Evolutionary conservation across 1,139 yeast genomes (phyloP).

Genomic region (Magnusiomyces suaveolens): DNA sequence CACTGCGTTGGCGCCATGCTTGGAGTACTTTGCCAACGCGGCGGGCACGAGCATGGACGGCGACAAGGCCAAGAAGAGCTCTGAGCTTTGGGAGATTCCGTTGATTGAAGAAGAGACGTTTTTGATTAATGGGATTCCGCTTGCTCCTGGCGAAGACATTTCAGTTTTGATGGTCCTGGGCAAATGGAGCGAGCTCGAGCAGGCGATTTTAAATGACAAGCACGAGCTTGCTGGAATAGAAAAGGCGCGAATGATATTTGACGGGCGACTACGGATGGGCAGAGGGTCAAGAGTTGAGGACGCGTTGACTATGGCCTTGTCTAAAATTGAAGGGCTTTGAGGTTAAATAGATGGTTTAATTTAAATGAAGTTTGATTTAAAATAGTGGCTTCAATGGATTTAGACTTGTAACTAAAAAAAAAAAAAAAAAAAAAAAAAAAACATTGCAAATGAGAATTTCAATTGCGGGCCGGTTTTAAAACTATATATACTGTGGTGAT

Average conservation of each 20-base stretch:
- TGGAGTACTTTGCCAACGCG: slow-evolving; percentile 34
- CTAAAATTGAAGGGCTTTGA: slow-evolving; percentile 32
- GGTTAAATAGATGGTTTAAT: too few relatives aligned
- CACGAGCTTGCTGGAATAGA: slow-evolving; percentile 45
- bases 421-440: too few relatives aligned
- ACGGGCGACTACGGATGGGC: slow-evolving; percentile 49
- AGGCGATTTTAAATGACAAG: slow-evolving; percentile 42
- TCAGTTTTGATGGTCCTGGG: slow-evolving; percentile 51
- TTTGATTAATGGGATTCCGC: slow-evolving; percentile 16
- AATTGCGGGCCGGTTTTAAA: too few relatives aligned
- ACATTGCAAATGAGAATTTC: too few relatives aligned
- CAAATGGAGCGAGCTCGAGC: slow-evolving; percentile 48
- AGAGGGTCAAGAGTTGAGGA: slow-evolving; percentile 59
- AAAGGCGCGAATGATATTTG: slow-evolving; percentile 55
- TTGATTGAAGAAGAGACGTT: slow-evolving; percentile 13
- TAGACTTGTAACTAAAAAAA: too few relatives aligned
- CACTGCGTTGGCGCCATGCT: slow-evolving; percentile 56
- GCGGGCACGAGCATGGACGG: not conserved
- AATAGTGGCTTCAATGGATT: too few relatives aligned
- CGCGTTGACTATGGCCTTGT: slow-evolving; percentile 52
- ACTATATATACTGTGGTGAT: too few relatives aligned
- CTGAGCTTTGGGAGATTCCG: slow-evolving; percentile 8
- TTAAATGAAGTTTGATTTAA: too few relatives aligned
- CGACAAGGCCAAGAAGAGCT: not conserved
- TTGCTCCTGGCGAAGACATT: slow-evolving; percentile 23